phyloP scores from a whole-genome alignment of 345 rosid species.

The Physaria fendleri region DNA sequence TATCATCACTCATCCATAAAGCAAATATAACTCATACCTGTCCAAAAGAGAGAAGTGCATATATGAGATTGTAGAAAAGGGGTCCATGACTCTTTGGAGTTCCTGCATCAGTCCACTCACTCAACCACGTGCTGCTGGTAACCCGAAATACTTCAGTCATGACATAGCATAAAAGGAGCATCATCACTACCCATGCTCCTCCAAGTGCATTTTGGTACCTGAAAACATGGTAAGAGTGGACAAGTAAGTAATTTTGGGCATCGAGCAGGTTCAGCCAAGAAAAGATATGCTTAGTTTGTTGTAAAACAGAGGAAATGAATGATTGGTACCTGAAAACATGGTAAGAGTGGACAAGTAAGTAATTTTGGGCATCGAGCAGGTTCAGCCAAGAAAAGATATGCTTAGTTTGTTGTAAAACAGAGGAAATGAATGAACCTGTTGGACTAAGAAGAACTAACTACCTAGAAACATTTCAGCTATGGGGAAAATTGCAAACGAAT shows the following conservation, averaged over 20 bases:
- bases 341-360: conserved; percentile 13
- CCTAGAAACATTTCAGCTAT: neutral
- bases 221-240: conserved; percentile 18
- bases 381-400: conserved; percentile 1
- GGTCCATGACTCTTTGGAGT: conserved; percentile 45
- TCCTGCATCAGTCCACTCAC: conserved; percentile 88
- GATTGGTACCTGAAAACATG: too few relatives aligned
- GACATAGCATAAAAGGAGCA: conserved; percentile 71
- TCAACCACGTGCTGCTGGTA: conserved; percentile 95
- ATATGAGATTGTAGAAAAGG: conserved; percentile 67
- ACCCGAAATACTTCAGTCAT: conserved; percentile 76
- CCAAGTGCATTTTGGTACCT: conserved; percentile 97
- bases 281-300: neutral
- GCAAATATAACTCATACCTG: conserved; percentile 55
- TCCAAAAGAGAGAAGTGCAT: conserved; percentile 64
- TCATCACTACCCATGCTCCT: conserved; percentile 85
- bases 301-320: neutral
- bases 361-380: neutral
- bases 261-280: neutral
- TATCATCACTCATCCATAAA: conserved; percentile 1
- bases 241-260: conserved; percentile 10
- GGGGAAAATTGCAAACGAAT: conserved; percentile 1
- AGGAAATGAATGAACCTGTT: neutral
- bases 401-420: neutral
- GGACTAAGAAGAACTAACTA: neutral